Conservation (phyloP, 2,329 filamentous ascomycete species). For the Neonectria sp. region DNA sequence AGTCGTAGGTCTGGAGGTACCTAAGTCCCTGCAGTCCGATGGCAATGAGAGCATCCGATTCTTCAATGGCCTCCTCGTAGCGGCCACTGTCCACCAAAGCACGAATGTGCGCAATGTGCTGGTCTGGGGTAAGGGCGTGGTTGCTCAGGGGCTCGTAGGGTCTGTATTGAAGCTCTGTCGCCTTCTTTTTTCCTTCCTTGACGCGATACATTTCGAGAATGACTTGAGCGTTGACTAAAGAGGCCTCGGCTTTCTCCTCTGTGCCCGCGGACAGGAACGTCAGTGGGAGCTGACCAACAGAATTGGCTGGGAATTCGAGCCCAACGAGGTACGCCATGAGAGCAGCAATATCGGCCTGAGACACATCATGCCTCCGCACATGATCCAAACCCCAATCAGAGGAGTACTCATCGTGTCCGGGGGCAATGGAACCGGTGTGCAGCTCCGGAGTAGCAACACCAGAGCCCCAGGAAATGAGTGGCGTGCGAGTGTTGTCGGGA, state of each 20-base stretch:
- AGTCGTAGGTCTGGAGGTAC: constrained; percentile 98
- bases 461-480: constrained; percentile 93
- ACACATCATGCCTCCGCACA: constrained; percentile 89
- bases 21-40: constrained; percentile 85
- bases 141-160: constrained; percentile 81
- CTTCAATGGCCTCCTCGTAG: constrained; percentile 83
- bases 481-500: constrained; percentile 96
- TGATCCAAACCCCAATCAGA: constrained; percentile 88
- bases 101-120: constrained; percentile 78
- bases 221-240: constrained; percentile 85
- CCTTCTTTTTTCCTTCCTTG: constrained; percentile 89
- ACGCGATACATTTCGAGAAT: constrained; percentile 97
- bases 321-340: constrained; percentile 95
- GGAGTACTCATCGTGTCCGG: constrained; percentile 93
- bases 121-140: constrained; percentile 73
- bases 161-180: constrained; percentile 81
- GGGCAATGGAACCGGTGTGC: constrained; percentile 69
- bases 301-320: constrained; percentile 93
- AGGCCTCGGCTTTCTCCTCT: constrained; percentile 85
- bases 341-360: constrained; percentile 93
- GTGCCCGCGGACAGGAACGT: constrained; percentile 82
- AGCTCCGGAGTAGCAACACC: constrained; percentile 84
- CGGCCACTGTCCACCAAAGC: constrained; percentile 75
- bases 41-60: constrained; percentile 83
- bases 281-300: constrained; percentile 92